These are phyloP conservation scores for Coemansia aciculifera DNA, from an alignment of 192 early-diverging fungal species.

Conservation along the genomic window DNA sequence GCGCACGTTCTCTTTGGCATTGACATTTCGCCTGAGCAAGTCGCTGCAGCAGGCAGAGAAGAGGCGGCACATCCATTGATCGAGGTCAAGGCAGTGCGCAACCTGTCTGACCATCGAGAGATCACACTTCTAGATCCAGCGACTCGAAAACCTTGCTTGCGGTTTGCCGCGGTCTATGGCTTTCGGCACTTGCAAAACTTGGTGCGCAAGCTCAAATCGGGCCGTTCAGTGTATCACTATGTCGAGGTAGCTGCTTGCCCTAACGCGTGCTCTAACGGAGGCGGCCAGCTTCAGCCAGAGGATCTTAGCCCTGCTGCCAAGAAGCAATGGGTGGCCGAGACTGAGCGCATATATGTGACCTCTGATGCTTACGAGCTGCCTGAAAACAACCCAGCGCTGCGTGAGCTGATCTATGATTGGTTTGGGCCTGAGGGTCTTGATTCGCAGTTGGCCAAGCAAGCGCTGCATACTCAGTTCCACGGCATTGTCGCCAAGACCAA, in stretches of 20 bases:
- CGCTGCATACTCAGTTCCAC: conserved; percentile 86
- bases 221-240: conserved; percentile 78
- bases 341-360: conserved; percentile 67
- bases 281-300: conserved; percentile 82
- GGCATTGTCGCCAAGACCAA: conserved; percentile 74
- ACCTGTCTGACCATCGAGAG: conserved; percentile 76
- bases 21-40: conserved; percentile 58
- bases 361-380: conserved; percentile 61
- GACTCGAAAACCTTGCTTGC: conserved; percentile 60
- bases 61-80: conserved; percentile 54
- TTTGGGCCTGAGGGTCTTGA: conserved; percentile 64
- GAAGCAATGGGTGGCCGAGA: conserved; percentile 74
- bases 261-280: conserved; percentile 95
- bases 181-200: conserved; percentile 98
- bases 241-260: conserved; percentile 99
- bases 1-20: conserved; percentile 76
- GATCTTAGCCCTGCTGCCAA: conserved; percentile 53
- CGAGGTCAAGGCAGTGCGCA: conserved; percentile 70
- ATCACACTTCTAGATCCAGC: conserved; percentile 57
- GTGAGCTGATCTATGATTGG: conserved; percentile 79
- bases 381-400: conserved; percentile 61
- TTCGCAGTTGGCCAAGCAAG: conserved; percentile 58
- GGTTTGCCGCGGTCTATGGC: conserved; percentile 89
- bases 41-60: conserved; percentile 48
- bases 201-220: conserved; percentile 90